phyloP scores from a whole-genome alignment of 768 basidiomycete species.

The Tephrocybe sp. region DNA sequence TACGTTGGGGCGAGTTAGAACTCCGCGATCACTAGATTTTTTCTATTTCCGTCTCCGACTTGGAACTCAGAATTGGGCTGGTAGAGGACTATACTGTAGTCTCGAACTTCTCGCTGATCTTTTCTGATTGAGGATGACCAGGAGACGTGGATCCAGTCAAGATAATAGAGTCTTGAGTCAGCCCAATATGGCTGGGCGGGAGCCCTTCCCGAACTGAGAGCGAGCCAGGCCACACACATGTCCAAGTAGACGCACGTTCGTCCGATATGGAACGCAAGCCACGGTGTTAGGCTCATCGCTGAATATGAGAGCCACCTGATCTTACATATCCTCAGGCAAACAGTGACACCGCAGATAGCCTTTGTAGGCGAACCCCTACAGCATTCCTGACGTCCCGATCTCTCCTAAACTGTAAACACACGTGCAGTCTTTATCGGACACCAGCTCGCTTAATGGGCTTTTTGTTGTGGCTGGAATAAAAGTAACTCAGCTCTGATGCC shows the following conservation, averaged over 20 bases:
- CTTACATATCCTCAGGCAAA: neutral
- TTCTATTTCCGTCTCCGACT: no score
- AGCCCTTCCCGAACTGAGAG: neutral
- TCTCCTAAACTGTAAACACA: neutral
- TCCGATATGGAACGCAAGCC: neutral
- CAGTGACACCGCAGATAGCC: neutral
- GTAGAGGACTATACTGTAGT: no score
- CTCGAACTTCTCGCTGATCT: no score
- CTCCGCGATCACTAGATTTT: no score
- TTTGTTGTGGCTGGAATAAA: neutral
- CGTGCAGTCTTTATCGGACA: neutral
- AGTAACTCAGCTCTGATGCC: neutral
- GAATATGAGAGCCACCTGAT: no score
- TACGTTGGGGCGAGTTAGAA: no score
- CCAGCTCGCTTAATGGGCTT: neutral
- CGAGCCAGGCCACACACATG: conserved; percentile 6
- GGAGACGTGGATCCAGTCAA: neutral
- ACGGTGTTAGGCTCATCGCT: no score
- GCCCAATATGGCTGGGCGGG: no score
- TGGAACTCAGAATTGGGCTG: no score
- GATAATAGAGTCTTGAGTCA: no score
- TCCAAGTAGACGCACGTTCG: conserved; percentile 5
- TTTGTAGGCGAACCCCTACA: neutral
- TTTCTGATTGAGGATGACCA: no score
- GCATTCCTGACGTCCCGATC: neutral